Evolutionary conservation across 257 asterid genomes (phyloP).

Genomic region (Lithospermum erythrorhizon): DNA sequence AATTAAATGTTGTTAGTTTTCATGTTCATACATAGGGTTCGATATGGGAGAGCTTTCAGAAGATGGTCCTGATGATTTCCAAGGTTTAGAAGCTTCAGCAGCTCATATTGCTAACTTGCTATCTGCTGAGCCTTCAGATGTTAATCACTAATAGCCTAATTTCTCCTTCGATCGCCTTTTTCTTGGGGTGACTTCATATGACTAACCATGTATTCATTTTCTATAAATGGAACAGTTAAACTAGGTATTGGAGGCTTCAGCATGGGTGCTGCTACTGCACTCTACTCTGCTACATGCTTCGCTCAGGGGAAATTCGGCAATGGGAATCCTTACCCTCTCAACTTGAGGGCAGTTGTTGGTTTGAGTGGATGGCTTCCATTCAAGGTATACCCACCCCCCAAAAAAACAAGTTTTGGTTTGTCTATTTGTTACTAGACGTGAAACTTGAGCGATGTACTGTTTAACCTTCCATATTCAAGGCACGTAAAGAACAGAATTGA

Average conservation of each 20-base stretch:
- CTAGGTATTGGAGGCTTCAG: conserved; percentile 97
- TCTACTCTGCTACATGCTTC: conserved; percentile 86
- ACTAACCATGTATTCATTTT: not conserved
- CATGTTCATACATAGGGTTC: conserved; percentile 50
- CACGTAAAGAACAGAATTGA: conserved; percentile 55
- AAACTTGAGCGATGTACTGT: no score
- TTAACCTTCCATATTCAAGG: conserved; percentile 30
- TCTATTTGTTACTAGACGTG: no score
- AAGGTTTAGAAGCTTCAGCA: conserved; percentile 87
- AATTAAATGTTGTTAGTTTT: not conserved
- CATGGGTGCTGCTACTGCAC: conserved; percentile 91
- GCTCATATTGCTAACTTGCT: conserved; percentile 84
- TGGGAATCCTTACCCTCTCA: conserved; percentile 69
- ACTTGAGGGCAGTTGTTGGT: conserved; percentile 64
- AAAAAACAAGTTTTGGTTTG: not conserved
- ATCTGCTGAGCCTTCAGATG: conserved; percentile 91
- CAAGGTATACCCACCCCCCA: conserved; percentile 37
- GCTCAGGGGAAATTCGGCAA: conserved; percentile 74
- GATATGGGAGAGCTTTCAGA: conserved; percentile 92
- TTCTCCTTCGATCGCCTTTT: no score
- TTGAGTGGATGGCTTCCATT: conserved; percentile 97
- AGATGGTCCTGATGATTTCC: conserved; percentile 80
- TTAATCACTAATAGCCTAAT: conserved; percentile 19
- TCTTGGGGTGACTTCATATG: not conserved
- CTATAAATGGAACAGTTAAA: conserved; percentile 42